Evolutionary conservation across 2,329 filamentous ascomycete species (phyloP).

Genomic region (Coniochaeta ligniaria): DNA sequence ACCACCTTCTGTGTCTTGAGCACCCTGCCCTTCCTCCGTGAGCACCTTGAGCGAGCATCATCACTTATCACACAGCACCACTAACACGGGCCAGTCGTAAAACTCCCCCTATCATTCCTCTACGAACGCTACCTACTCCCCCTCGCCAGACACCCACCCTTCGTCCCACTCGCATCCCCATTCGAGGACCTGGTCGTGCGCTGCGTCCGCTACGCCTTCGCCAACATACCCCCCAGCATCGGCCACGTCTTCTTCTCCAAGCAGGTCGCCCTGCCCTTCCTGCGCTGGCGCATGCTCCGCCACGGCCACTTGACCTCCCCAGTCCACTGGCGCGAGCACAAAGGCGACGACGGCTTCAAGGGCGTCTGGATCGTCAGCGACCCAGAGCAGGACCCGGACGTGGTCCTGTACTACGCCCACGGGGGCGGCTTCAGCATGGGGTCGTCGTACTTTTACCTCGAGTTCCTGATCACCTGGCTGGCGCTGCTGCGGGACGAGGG

Average conservation of each 20-base stretch:
- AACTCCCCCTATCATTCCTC: slow-evolving; percentile 52
- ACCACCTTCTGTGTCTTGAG: slow-evolving; percentile 51
- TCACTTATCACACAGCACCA: background rate
- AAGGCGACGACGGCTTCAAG: slow-evolving; percentile 41
- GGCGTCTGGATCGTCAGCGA: slow-evolving; percentile 67
- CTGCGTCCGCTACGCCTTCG: slow-evolving; percentile 72
- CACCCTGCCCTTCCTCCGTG: slow-evolving; percentile 66
- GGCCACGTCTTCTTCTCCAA: slow-evolving; percentile 74
- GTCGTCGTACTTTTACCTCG: slow-evolving; percentile 75
- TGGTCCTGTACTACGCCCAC: slow-evolving; percentile 78
- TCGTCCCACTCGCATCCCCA: slow-evolving; percentile 60
- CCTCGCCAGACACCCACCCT: slow-evolving; percentile 43
- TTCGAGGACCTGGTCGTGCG: slow-evolving; percentile 75
- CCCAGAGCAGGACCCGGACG: slow-evolving; percentile 54
- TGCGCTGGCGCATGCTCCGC: slow-evolving; percentile 67
- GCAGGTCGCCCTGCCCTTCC: slow-evolving; percentile 63
- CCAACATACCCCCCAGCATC: slow-evolving; percentile 59
- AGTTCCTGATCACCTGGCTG: slow-evolving; percentile 71
- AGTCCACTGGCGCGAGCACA: slow-evolving; percentile 53
- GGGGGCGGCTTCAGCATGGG: slow-evolving; percentile 83
- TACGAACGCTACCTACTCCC: slow-evolving; percentile 45
- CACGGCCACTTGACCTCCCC: slow-evolving; percentile 60
- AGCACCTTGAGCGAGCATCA: slow-evolving; percentile 8
- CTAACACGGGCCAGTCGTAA: slow-evolving; percentile 36
- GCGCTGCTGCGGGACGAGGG: slow-evolving; percentile 53